Evolutionary conservation across 2,329 filamentous ascomycete genomes (phyloP).

Genomic region (Aspergillus japonicus): DNA sequence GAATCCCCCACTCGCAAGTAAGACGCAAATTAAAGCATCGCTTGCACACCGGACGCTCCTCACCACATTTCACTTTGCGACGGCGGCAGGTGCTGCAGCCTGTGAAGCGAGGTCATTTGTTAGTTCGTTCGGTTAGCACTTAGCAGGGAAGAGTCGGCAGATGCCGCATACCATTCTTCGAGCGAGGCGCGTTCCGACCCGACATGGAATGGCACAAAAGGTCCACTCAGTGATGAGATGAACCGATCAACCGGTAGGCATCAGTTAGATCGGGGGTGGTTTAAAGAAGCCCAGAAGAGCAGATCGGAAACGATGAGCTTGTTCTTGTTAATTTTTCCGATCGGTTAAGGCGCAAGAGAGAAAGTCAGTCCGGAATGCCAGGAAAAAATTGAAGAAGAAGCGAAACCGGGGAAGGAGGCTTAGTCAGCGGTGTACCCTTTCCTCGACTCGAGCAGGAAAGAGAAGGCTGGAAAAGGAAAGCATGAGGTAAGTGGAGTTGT

Average conservation of each 20-base stretch:
- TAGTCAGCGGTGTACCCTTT: not conserved
- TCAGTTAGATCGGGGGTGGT: constrained; percentile 5
- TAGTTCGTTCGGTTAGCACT: constrained; percentile 8
- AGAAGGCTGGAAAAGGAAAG: not conserved
- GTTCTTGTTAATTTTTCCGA: not conserved
- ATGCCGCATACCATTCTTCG: constrained; percentile 35
- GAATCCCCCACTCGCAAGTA: constrained; percentile 36
- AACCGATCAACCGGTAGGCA: constrained; percentile 12
- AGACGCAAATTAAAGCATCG: constrained; percentile 33
- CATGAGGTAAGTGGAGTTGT: not conserved
- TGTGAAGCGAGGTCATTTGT: constrained; percentile 11
- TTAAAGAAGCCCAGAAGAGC: not conserved
- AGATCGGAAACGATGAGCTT: not conserved
- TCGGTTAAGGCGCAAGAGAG: not conserved
- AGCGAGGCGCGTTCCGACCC: constrained; percentile 40
- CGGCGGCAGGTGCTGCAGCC: constrained; percentile 42
- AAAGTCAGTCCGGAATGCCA: not conserved
- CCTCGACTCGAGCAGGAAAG: not conserved
- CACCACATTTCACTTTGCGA: constrained; percentile 38
- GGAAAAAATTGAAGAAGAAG: not conserved
- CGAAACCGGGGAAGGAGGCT: not conserved
- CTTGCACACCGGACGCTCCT: constrained; percentile 35
- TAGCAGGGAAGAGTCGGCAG: constrained; percentile 2
- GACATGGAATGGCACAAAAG: constrained; percentile 26
- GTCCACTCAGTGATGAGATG: constrained; percentile 8